Conservation (phyloP, 495 filamentous ascomycete genomes). For the Lasiosphaeria miniovina region DNA sequence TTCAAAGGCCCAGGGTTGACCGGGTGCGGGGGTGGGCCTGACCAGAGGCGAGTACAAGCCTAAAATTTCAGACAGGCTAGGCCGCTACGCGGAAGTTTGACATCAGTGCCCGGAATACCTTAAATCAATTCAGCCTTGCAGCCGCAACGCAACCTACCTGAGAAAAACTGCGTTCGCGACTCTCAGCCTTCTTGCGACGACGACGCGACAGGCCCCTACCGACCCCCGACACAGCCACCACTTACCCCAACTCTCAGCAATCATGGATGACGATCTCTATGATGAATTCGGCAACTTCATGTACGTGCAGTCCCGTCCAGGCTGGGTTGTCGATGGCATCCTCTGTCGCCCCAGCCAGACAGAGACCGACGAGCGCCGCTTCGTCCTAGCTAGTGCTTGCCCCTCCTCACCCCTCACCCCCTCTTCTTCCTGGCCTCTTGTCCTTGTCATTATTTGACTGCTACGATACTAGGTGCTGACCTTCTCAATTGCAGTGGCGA, state of each 20-base stretch:
- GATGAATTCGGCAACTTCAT: conserved; percentile 41
- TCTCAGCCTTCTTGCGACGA: conserved; percentile 4
- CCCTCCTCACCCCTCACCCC: neutral
- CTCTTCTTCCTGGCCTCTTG: neutral
- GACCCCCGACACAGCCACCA: neutral
- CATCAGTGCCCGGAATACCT: too few relatives aligned
- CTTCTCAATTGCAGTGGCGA: conserved; percentile 54
- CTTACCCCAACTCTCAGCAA: conserved; percentile 8
- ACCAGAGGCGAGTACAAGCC: too few relatives aligned
- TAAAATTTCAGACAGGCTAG: too few relatives aligned
- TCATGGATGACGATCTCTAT: conserved; percentile 38
- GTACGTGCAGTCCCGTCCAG: conserved; percentile 12
- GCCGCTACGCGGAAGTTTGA: too few relatives aligned
- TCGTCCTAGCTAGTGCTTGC: neutral
- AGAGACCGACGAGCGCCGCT: neutral
- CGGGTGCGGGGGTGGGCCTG: too few relatives aligned
- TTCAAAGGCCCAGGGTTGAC: too few relatives aligned
- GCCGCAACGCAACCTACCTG: neutral
- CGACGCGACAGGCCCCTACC: neutral
- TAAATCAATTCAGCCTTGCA: neutral
- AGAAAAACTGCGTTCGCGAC: conserved; percentile 4
- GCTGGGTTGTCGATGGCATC: neutral
- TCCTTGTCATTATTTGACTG: neutral
- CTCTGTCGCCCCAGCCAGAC: neutral
- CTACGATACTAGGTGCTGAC: conserved; percentile 8